Conservation (phyloP, 2,329 filamentous ascomycete species). For the Stenocarpella maydis region DNA sequence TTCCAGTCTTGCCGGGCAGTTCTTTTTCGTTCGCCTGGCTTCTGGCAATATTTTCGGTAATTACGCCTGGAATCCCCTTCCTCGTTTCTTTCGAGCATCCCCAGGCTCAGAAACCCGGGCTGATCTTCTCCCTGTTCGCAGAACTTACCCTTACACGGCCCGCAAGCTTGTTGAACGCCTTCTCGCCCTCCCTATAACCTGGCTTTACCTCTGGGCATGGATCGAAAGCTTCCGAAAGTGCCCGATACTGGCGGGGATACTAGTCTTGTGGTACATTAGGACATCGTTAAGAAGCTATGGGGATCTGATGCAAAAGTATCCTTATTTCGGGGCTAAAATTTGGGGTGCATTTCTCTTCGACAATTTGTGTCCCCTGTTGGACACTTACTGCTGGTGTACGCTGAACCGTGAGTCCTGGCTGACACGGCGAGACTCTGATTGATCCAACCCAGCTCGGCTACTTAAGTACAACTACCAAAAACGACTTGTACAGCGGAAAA, state of each 20-base stretch:
- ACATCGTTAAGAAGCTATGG: neutral
- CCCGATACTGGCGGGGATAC: neutral
- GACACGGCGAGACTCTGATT: neutral
- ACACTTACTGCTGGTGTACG: slow-evolving; percentile 1
- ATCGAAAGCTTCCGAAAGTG: neutral
- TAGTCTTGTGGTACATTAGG: neutral
- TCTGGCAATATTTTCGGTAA: neutral
- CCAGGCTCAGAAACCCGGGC: neutral
- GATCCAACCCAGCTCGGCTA: neutral
- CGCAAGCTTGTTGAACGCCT: slow-evolving; percentile 5
- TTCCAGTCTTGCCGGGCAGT: slow-evolving; percentile 7
- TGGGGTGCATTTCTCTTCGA: slow-evolving; percentile 18
- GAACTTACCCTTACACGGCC: slow-evolving; percentile 4
- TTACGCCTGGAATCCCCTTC: too few species aligned
- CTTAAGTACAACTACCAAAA: too few species aligned
- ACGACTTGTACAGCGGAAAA: too few species aligned
- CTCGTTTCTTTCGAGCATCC: neutral
- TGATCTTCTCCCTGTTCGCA: neutral
- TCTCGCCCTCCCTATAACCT: neutral
- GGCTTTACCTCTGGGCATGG: neutral
- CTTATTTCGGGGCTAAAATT: neutral
- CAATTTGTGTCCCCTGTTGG: slow-evolving; percentile 1
- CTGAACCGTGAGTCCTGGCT: neutral
- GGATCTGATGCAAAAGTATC: neutral
- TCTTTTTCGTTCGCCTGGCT: neutral